Conservation (phyloP, 306 rosid species). For the Lablab purpureus region DNA sequence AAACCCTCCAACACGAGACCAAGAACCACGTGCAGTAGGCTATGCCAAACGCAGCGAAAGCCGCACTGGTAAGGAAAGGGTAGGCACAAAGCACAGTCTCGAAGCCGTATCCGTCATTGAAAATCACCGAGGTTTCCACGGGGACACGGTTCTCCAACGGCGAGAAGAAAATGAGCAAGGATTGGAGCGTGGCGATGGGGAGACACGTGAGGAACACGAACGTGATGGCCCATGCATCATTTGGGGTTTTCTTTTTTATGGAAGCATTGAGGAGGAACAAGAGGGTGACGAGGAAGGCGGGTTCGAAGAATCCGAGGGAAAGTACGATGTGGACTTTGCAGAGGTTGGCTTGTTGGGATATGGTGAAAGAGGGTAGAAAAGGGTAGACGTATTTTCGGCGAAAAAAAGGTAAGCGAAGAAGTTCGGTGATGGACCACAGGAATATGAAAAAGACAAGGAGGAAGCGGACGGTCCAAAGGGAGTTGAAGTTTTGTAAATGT, state of each 20-base stretch:
- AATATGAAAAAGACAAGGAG: conserved; percentile 67
- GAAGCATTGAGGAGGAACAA: conserved; percentile 78
- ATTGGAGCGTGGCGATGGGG: conserved; percentile 52
- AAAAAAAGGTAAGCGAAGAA: conserved; percentile 61
- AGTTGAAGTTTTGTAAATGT: conserved; percentile 71
- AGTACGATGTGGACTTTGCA: conserved; percentile 64
- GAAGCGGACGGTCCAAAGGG: conserved; percentile 84
- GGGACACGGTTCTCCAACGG: conserved; percentile 49
- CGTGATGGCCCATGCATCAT: conserved; percentile 47
- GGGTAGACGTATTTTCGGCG: conserved; percentile 49
- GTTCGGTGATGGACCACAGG: conserved; percentile 73
- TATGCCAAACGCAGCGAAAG: conserved; percentile 55
- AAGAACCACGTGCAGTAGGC: conserved; percentile 61
- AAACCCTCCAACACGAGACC: conserved; percentile 68
- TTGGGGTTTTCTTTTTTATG: conserved; percentile 47
- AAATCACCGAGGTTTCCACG: conserved; percentile 16
- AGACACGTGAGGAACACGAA: conserved; percentile 53
- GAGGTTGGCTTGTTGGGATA: conserved; percentile 47
- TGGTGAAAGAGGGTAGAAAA: conserved; percentile 1
- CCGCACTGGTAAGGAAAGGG: conserved; percentile 58
- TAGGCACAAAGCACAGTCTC: conserved; percentile 57
- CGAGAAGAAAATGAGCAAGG: conserved; percentile 40
- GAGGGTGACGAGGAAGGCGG: conserved; percentile 72
- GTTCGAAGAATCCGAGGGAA: conserved; percentile 74
- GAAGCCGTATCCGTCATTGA: neutral